A percentile compares a stretch with the other conserved stretches of the same genome.
Evolutionary conservation across 208 protist species (phyloP).

Genomic region (Crithidia sp.): DNA sequence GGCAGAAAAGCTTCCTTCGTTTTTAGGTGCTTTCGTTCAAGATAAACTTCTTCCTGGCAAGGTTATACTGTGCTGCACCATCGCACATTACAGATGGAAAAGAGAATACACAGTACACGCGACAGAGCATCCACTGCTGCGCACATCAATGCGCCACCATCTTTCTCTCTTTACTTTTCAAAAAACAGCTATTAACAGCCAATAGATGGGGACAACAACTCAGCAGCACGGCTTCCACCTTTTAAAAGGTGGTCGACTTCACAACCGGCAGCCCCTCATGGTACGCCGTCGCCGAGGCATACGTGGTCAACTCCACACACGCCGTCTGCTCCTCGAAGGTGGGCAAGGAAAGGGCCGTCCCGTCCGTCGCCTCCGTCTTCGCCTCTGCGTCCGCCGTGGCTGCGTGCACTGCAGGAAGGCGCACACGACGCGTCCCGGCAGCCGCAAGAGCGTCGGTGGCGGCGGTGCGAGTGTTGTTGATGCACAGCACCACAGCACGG

Average conservation of each 20-base stretch:
- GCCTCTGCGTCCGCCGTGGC: conserved; percentile 5
- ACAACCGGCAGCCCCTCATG: conserved; percentile 15
- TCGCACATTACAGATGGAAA: background rate
- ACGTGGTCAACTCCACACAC: conserved; percentile 23
- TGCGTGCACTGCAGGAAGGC: conserved; percentile 4
- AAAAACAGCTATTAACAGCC: background rate
- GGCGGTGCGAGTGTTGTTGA: conserved; percentile 41
- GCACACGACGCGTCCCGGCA: conserved; percentile 8
- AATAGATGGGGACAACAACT: background rate
- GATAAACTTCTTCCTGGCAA: too few species aligned
- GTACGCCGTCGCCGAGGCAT: conserved; percentile 26
- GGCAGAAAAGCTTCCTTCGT: too few species aligned
- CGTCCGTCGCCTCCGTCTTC: conserved; percentile 9
- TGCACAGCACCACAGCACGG: conserved; percentile 46
- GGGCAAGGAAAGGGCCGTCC: conserved; percentile 35
- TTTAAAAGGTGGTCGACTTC: conserved; percentile 23
- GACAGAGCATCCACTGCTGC: background rate
- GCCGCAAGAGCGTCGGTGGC: conserved; percentile 9
- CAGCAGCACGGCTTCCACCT: background rate
- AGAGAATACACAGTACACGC: background rate
- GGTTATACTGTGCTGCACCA: too few species aligned
- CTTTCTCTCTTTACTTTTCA: background rate
- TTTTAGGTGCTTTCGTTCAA: too few species aligned
- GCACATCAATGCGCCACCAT: background rate
- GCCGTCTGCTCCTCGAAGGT: conserved; percentile 24